Evolutionary conservation across 768 basidiomycete species (phyloP).

Genomic region (Pluteus cervinus): DNA sequence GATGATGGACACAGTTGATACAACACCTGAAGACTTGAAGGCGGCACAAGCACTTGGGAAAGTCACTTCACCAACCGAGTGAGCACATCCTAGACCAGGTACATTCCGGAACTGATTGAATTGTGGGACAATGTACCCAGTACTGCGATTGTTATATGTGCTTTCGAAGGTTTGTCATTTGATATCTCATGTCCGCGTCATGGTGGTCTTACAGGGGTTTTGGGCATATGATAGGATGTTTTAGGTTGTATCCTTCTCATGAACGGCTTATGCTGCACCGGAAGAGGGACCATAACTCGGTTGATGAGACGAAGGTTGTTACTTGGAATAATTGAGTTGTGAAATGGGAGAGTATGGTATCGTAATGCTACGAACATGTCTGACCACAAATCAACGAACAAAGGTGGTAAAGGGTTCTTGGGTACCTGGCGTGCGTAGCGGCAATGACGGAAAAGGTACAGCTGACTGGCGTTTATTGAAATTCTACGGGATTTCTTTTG

Average conservation of each 20-base stretch:
- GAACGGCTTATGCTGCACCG: constrained; percentile 67
- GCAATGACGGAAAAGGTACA: neutral
- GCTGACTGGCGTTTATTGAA: neutral
- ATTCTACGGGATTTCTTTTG: neutral
- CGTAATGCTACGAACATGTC: no score
- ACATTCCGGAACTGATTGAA: neutral
- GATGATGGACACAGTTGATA: constrained; percentile 33
- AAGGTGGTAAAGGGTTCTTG: no score
- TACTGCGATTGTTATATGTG: constrained; percentile 80
- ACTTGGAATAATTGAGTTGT: constrained; percentile 60
- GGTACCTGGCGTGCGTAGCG: no score
- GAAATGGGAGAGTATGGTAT: neutral
- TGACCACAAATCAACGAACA: no score
- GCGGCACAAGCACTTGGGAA: constrained; percentile 42
- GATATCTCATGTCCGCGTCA: no score
- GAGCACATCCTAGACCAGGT: constrained; percentile 17
- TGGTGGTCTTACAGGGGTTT: no score
- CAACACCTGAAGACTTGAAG: constrained; percentile 48
- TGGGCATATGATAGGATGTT: constrained; percentile 42
- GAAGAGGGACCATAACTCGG: constrained; percentile 63
- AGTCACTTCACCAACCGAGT: constrained; percentile 65
- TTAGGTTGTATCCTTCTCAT: constrained; percentile 64
- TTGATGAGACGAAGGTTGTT: constrained; percentile 50
- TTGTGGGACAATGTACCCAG: constrained; percentile 26
- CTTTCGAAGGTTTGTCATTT: constrained; percentile 46